Evolutionary conservation across 2,329 filamentous ascomycete genomes (phyloP).

Genomic region (Xylariomycetidae sp.): DNA sequence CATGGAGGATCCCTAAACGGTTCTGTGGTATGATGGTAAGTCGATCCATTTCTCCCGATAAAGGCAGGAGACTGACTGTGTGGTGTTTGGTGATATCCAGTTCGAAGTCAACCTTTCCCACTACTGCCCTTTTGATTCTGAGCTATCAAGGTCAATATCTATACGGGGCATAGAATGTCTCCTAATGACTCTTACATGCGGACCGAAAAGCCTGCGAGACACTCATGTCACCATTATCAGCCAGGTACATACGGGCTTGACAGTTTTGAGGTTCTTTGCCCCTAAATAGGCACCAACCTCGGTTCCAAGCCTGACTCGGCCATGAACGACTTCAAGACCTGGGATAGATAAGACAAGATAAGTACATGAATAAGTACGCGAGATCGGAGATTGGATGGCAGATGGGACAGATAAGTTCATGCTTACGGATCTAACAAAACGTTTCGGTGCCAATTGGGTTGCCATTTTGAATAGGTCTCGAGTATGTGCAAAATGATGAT

Average conservation of each 20-base stretch:
- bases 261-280: background rate
- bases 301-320: slow-evolving; percentile 83
- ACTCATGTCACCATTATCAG: background rate
- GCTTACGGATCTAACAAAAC: slow-evolving; percentile 64
- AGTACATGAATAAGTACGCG: too few species aligned
- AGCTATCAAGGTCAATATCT: slow-evolving; percentile 42
- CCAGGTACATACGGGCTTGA: background rate
- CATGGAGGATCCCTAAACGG: slow-evolving; percentile 70
- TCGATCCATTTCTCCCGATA: background rate
- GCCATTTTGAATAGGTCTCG: slow-evolving; percentile 17
- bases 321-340: slow-evolving; percentile 86
- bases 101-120: slow-evolving; percentile 71
- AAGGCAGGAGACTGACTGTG: slow-evolving; percentile 50
- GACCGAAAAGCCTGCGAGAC: slow-evolving; percentile 34
- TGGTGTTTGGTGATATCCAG: slow-evolving; percentile 70
- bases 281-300: slow-evolving; percentile 50
- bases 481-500: too few species aligned
- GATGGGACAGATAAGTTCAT: too few species aligned
- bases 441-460: slow-evolving; percentile 45
- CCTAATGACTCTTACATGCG: slow-evolving; percentile 28
- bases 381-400: too few species aligned
- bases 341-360: slow-evolving; percentile 2
- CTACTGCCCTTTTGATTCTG: slow-evolving; percentile 57
- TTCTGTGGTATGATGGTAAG: slow-evolving; percentile 47
- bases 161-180: background rate